Percentiles rank a stretch among this genome's conserved stretches.
phyloP scores from a whole-genome alignment of 2,329 filamentous ascomycete genomes.

The Botrytis deweyae region DNA sequence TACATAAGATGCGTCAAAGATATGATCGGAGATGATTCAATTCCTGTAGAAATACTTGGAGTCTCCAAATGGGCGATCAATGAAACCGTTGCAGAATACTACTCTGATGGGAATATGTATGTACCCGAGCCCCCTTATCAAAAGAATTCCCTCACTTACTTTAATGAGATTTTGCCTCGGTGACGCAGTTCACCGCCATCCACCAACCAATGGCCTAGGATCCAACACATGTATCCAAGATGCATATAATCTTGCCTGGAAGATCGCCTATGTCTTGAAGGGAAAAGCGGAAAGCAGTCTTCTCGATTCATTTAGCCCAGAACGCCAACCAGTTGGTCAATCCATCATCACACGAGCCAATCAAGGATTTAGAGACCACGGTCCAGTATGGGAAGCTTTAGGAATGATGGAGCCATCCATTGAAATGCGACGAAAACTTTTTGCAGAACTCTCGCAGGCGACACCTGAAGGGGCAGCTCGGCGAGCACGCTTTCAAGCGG shows the following conservation, averaged over 20 bases:
- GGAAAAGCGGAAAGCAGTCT: conserved; percentile 43
- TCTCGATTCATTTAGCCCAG: conserved; percentile 46
- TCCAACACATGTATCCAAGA: conserved; percentile 60
- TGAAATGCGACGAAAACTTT: conserved; percentile 26
- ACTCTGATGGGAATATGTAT: conserved; percentile 41
- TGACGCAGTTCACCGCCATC: conserved; percentile 58
- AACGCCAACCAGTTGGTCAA: conserved; percentile 51
- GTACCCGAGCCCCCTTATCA: not conserved
- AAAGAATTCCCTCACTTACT: not conserved
- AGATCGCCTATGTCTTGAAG: conserved; percentile 49
- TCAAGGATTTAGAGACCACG: conserved; percentile 50
- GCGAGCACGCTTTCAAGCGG: conserved; percentile 18
- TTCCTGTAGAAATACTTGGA: conserved; percentile 51
- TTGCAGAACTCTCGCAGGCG: conserved; percentile 21
- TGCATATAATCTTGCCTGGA: conserved; percentile 57
- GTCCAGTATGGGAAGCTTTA: conserved; percentile 47
- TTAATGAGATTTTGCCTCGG: conserved; percentile 47
- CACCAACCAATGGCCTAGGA: conserved; percentile 56
- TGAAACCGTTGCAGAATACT: conserved; percentile 58
- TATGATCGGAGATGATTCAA: conserved; percentile 55
- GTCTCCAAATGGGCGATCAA: conserved; percentile 61
- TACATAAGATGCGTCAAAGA: conserved; percentile 48
- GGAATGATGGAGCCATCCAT: conserved; percentile 41
- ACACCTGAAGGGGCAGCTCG: conserved; percentile 24
- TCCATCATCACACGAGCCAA: conserved; percentile 50